Evolutionary conservation across 106 monocot species (phyloP), one percentile per base, ranked within the genome.

Genomic region (Dendrobium huoshanense): DNA sequence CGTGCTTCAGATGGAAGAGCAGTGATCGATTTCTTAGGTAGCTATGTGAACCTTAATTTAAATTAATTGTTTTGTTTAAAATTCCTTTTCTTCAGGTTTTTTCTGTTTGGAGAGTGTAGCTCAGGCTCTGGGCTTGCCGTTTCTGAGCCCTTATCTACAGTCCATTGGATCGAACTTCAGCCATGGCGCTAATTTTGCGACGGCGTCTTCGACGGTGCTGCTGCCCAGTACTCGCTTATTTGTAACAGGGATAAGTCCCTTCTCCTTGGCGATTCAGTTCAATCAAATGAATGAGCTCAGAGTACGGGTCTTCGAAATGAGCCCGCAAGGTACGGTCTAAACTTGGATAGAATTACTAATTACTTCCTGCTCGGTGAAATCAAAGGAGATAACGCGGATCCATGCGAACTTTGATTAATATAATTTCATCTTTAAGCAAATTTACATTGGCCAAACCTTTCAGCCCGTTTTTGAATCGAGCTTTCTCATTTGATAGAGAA

Each of bases 101-200:
- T 47, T 47, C 0, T 47, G 0, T 0, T 47, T 48, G 48, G 48
- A 11, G 48, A 68, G 9, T 68, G 47, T 42, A 75, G 96, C 91
- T 59, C 86, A 93, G 76, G 91, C 83, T 48, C 75, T 96, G 11
- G 96, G 96, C 24, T 33, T 96, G 54, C 93, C 93, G 19, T 87
- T 89, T 40, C 89, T 96, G n/a, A 96, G 96, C 86, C 93, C 96
- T 3, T 96, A 96, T 80, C 88, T 96, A 59, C 78, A 87, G 76
- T 96, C 93, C 1, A 81, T 93, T 17, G 87, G 93, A 27, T 64
- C 33, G 90, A 92, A 9, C 90, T 87, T 70, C 81, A 43, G 76
- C 20, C 96, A 91, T 18, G 82, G 82, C 27, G 82, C 82, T 19
- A 82, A 82, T 41, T 82, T 82, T 42, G 82, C 82, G 13, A 82